phyloP scores from a whole-genome alignment of 345 rosid species.

The Eucalyptus paniculata region DNA sequence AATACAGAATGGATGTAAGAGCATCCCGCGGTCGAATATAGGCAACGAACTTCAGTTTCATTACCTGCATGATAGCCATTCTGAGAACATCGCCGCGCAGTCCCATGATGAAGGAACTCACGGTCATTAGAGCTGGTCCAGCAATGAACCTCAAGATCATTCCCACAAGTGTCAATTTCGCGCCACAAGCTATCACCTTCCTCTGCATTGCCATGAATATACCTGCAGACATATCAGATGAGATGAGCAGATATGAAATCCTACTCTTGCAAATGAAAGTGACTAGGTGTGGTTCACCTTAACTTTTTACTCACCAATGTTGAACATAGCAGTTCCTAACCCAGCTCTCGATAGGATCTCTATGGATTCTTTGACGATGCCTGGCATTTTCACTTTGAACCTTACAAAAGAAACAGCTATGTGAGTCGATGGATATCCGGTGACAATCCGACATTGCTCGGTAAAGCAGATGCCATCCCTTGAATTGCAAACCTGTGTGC shows the following conservation, averaged over 20 bases:
- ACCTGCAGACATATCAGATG: conserved; percentile 22
- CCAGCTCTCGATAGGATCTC: conserved; percentile 84
- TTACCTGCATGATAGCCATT: conserved; percentile 28
- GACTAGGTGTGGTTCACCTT: background rate
- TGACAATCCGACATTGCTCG: background rate
- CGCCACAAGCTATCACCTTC: conserved; percentile 65
- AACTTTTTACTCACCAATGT: conserved; percentile 43
- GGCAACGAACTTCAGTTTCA: background rate
- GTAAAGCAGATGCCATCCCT: background rate
- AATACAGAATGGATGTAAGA: background rate
- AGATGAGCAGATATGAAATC: background rate
- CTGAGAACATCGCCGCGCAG: conserved; percentile 21
- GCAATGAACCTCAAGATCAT: conserved; percentile 21
- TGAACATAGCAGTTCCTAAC: conserved; percentile 94
- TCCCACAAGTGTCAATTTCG: conserved; percentile 23
- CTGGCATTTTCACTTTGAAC: conserved; percentile 79
- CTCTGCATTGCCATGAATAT: conserved; percentile 81
- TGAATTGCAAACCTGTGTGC: conserved; percentile 9
- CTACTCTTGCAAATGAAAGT: background rate
- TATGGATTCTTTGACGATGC: conserved; percentile 62
- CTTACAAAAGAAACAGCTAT: conserved; percentile 1
- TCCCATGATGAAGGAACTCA: conserved; percentile 16
- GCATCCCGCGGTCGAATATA: background rate
- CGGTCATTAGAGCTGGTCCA: conserved; percentile 23
- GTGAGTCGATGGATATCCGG: background rate